A percentile compares a stretch with the other conserved stretches of the same genome.
Evolutionary conservation across 75 land plant species (phyloP).

Genomic region (Picea sitchensis): DNA sequence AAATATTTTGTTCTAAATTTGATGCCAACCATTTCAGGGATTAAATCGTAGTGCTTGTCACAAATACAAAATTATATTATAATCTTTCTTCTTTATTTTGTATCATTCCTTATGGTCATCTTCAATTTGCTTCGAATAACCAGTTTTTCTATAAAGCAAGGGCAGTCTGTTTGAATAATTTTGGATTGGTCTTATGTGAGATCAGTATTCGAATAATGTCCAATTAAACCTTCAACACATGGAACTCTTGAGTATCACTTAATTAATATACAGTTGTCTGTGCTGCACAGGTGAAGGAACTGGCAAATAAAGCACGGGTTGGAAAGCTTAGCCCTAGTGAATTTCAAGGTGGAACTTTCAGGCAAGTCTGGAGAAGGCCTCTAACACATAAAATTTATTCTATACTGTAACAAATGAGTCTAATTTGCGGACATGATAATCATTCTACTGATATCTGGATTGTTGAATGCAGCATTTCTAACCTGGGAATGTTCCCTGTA

Average conservation of each 20-base stretch:
- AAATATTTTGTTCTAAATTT: too few species aligned
- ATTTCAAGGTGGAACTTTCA: slow-evolving; percentile 98
- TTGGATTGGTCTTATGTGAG: not conserved
- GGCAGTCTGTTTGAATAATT: not conserved
- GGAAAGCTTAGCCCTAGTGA: slow-evolving; percentile 88
- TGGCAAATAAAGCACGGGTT: slow-evolving; percentile 83
- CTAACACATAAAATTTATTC: not conserved
- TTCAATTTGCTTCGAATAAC: not conserved
- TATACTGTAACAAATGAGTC: not conserved
- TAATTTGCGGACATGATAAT: not conserved
- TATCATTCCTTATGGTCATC: not conserved
- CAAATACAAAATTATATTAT: too few species aligned
- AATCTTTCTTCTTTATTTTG: not conserved
- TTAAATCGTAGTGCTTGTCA: too few species aligned
- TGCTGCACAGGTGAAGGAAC: slow-evolving; percentile 68
- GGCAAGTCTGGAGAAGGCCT: slow-evolving; percentile 35
- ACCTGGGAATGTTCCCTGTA: slow-evolving; percentile 94
- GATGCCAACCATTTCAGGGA: not conserved
- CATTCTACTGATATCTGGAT: not conserved
- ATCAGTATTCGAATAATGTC: not conserved
- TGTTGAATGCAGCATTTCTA: slow-evolving; percentile 78
- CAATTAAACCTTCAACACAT: not conserved
- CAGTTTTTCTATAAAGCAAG: not conserved
- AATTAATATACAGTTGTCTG: not conserved
- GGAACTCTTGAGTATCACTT: not conserved